Evolutionary conservation across 192 early-diverging fungal species (phyloP), one percentile per base, ranked within the genome.

Genomic region (Obelidium mucronatum): DNA sequence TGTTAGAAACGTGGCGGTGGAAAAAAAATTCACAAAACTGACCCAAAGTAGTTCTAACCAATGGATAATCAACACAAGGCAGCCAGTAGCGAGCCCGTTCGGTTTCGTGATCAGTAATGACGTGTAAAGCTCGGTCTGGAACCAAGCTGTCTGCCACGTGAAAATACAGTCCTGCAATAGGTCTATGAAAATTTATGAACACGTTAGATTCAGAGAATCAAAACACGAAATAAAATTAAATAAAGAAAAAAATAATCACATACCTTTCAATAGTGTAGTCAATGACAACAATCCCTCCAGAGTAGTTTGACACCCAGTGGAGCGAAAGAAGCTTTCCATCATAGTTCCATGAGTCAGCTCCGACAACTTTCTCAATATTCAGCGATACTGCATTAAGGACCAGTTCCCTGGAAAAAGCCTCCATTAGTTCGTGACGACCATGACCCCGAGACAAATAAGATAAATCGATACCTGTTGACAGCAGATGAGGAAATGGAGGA

Each of bases 41-140:
- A 73, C 70, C 70, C 34, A 77, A 40, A 34, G 76, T 69, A 19
- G 87, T 87, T 19, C 87, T 52, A 6, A 86, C 85, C 3, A 78
- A 60, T 1, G 87, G 87, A 40, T 74, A 82, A 58, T 88, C 87
- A 54, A 88, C 83, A 51, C 73, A 79, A 0, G 87, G 78, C 1
- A 88, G 74, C 87, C 87, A 88, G 78, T 88, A 87, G 13, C 87
- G 79, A 4, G 82, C 82, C 2, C 85, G 77, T 51, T 80, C 81
- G 2, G 81, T 51, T 63, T 86, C 87, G 52, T 84, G 79, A 61
- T 86, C 85, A 1, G 87, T 86, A 42, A 88, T 83, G 39, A 44
- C 60, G 48, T 79, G 85, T 2, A 79, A 58, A 3, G 67, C 82
- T 17, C 74, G 60, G 40, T 78, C 58, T 2, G 72, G 75, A 30